Conservation (phyloP, 805 yeast species). For the Ogataea pignaliae region DNA sequence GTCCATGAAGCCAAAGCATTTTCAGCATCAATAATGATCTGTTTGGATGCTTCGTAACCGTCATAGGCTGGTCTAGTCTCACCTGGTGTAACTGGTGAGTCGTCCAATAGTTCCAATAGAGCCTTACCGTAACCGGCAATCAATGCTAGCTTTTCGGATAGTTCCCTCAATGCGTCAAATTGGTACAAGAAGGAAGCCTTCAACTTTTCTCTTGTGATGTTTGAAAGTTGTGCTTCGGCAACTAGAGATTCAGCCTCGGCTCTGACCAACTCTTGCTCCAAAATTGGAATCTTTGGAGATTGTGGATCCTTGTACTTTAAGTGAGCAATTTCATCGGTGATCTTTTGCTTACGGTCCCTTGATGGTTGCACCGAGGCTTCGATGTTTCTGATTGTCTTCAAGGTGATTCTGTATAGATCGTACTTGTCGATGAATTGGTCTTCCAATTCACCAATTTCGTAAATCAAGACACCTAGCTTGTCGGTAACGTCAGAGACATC, state of each 20-base stretch:
- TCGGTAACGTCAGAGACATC: constrained; percentile 97
- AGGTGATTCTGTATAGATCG: constrained; percentile 94
- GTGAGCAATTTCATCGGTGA: constrained; percentile 96
- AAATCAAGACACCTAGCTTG: constrained; percentile 91
- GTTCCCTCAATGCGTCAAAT: constrained; percentile 92
- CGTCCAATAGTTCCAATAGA: constrained; percentile 89
- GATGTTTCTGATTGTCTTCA: constrained; percentile 91
- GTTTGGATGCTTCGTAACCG: constrained; percentile 97
- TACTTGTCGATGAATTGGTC: constrained; percentile 97
- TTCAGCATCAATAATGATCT: constrained; percentile 95
- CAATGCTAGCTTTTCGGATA: constrained; percentile 91
- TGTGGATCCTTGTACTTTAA: constrained; percentile 98
- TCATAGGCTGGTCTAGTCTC: constrained; percentile 98
- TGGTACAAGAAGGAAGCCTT: constrained; percentile 97
- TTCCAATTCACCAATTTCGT: constrained; percentile 96
- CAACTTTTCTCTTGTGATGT: constrained; percentile 95
- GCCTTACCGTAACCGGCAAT: constrained; percentile 99
- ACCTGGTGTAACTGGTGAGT: constrained; percentile 97
- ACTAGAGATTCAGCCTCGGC: constrained; percentile 99
- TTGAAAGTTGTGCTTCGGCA: constrained; percentile 98
- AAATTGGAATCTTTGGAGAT: constrained; percentile 89
- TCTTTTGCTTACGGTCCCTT: constrained; percentile 95
- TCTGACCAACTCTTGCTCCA: constrained; percentile 97
- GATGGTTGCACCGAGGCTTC: constrained; percentile 98
- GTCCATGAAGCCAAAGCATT: constrained; percentile 96